Evolutionary conservation across 371 early-diverging fungal species (phyloP).

Genomic region (Apophysomyces ossiformis): DNA sequence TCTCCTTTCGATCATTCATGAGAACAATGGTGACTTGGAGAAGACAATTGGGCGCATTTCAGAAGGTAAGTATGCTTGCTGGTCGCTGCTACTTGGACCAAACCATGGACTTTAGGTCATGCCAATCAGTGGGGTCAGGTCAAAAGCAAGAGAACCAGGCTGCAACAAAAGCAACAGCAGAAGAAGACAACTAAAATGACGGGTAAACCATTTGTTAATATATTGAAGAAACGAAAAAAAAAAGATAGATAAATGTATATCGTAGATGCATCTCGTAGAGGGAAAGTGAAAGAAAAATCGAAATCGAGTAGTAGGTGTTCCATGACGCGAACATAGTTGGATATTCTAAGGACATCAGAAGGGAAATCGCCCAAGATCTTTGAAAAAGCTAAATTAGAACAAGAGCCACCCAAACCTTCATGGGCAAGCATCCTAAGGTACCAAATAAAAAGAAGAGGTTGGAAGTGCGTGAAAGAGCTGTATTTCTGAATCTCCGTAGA

Average conservation of each 20-base stretch:
- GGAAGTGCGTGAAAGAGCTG: background rate
- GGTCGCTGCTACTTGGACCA: background rate
- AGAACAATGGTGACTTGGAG: slow-evolving; percentile 5
- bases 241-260: slow-evolving; percentile 12
- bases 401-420: slow-evolving; percentile 44
- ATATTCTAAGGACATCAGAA: slow-evolving; percentile 17
- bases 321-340: background rate
- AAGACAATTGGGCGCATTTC: background rate
- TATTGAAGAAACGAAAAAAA: slow-evolving; percentile 14
- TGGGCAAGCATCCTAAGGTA: slow-evolving; percentile 86
- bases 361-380: slow-evolving; percentile 23
- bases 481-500: slow-evolving; percentile 6
- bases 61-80: background rate
- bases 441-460: slow-evolving; percentile 20
- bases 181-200: slow-evolving; percentile 42
- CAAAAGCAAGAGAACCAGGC: slow-evolving; percentile 59
- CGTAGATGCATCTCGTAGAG: slow-evolving; percentile 9
- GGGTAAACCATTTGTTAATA: slow-evolving; percentile 15
- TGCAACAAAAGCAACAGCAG: slow-evolving; percentile 56
- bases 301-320: slow-evolving; percentile 9
- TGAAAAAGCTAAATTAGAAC: background rate
- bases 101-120: slow-evolving; percentile 61
- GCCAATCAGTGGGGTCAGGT: slow-evolving; percentile 93
- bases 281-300: slow-evolving; percentile 25
- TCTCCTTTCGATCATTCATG: slow-evolving; percentile 1